Base-by-base conservation (phyloP, 768 basidiomycete species). In the Macrolepiota fuliginosa region DNA sequence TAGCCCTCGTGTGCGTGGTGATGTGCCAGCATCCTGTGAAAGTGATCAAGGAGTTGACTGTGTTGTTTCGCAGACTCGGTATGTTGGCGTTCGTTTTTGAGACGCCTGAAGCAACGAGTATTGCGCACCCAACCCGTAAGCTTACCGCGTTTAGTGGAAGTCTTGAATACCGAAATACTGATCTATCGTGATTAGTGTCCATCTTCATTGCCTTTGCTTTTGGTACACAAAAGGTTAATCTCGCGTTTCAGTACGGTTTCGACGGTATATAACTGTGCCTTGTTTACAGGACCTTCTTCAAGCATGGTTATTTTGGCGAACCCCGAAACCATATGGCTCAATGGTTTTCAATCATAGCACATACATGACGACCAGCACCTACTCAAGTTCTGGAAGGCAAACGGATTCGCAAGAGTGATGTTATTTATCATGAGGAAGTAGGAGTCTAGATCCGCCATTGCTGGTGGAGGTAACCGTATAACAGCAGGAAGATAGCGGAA, bases 121-220 rank as follows among this genome's bases (percentile, higher is more conserved):
- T 56, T 9, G 40, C 42, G 5, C 57, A 62, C 35, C 55, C 62
- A 37, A 56, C 32, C n/a, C 22, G 62, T 56, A 12, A 51, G 54
- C n/a, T 22, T 9, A 9, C 17, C 19, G 17, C 19, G 3, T 45
- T 17, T n/a, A 15, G 39, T 40, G 6, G n/a, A 45, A n/a, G 19
- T 45, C 19, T 19, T n/a, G 17, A 15, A n/a, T 45, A n/a, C n/a
- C 7, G 1, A n/a, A n/a, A n/a, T n/a, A 5, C 4, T 6, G 42
- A 19, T 22, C 7, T 47, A 17, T 54, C 11, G 40, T 13, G 29
- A 32, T 32, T 25, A 56, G 62, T 56, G 19, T 55, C 62, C 4
- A 62, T 62, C n/a, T 52, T 62, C 39, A 56, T 62, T 19, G 46
- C 55, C 2, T 24, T 62, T 4, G 62, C 62, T 37, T 62, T 62